phyloP scores from a whole-genome alignment of 345 rosid species.

The Dipteronia dyeriana region DNA sequence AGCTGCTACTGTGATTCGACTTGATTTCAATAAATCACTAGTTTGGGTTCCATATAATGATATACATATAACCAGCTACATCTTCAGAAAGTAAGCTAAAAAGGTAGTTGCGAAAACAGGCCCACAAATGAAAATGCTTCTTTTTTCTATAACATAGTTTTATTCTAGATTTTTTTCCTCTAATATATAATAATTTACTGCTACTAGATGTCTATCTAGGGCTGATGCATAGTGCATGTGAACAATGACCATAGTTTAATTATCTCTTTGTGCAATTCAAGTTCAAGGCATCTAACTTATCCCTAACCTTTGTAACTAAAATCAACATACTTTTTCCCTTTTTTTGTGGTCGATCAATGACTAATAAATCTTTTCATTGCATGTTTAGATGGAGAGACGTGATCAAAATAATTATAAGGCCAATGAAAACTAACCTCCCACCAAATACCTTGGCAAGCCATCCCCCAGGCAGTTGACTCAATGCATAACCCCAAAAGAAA shows the following conservation, averaged over 20 bases:
- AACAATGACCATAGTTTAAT: neutral
- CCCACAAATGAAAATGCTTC: neutral
- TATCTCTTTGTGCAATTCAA: neutral
- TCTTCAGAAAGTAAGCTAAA: neutral
- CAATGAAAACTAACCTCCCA: conserved; percentile 66
- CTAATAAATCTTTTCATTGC: neutral
- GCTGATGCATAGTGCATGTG: neutral
- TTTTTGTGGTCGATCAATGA: neutral
- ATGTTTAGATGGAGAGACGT: neutral
- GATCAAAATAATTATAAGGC: neutral
- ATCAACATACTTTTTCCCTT: too few relatives aligned
- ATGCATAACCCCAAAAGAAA: conserved; percentile 94
- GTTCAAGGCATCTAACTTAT: neutral
- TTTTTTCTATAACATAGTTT: neutral
- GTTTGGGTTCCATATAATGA: neutral
- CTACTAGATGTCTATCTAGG: neutral
- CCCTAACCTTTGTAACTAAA: neutral
- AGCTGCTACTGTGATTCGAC: neutral
- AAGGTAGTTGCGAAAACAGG: neutral
- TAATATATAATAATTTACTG: too few relatives aligned
- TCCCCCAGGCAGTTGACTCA: conserved; percentile 95
- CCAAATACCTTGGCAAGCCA: conserved; percentile 94
- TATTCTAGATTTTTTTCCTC: neutral
- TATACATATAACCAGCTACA: neutral
- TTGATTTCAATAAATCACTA: neutral